Base-by-base conservation (phyloP, 345 rosid genomes). In the Isatis tinctoria region DNA sequence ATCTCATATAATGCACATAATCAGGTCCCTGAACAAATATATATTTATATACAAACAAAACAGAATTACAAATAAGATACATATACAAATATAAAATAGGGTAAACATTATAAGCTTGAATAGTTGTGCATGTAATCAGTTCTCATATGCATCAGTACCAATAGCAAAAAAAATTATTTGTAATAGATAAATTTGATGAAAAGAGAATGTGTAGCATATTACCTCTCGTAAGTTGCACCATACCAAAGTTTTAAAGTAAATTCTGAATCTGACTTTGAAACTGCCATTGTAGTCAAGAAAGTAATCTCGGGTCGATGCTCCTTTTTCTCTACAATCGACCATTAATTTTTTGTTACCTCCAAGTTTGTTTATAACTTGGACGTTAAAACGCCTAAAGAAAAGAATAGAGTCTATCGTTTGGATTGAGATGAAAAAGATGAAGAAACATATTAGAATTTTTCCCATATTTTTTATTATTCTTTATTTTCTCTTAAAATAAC, bases 181-280 rank as follows among this genome's bases (percentile, higher is more conserved):
- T 4, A 51, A 51, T 24, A 51, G 8, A 51, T 4, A 51, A 51
- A 51, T 51, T 14, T 52, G 58, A 26, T 52, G 33, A 39, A 13
- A 12, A n/a, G n/a, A 13, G 5, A 4, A 2, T 5, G 1, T 54
- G 2, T 54, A 54, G 22, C 60, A 28, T 30, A n/a, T n/a, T 56
- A 72, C 77, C 70, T 64, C 41, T 36, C 58, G 43, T 24, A 73
- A 14, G 4, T 64, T 30, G 28, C 65, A 64, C 70, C 56, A 64
- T 64, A 73, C 41, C 57, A 64, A 73, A 22, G 39, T 43, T 30
- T 64, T 22, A n/a, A 36, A 56, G 4, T 1, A 53, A 40, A 63
- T 6, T 3, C 0, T 10, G 10, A 72, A 22, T 28, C 1, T 9
- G n/a, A 32, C 6, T 5, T 1, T 30, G 1, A 27, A 4, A 7